Base-by-base conservation (phyloP, 2,329 filamentous ascomycete genomes). In the Ophiostoma sp. region DNA sequence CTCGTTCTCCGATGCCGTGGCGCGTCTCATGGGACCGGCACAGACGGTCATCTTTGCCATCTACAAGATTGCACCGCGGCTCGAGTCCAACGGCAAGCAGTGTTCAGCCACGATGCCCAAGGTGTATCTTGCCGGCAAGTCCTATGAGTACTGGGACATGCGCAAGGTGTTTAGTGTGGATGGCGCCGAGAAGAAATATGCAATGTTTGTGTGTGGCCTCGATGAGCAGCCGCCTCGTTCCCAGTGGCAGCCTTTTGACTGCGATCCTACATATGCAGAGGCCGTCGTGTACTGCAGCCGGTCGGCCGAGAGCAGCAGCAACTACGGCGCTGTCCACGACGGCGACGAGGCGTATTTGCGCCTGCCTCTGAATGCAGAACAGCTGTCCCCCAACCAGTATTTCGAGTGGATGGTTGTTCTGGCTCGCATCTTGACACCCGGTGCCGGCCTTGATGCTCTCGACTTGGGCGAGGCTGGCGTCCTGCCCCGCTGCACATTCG, bases 361-460 rank as follows among this genome's bases (percentile, higher is more conserved):
- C 13, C 13, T 71, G 33, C 70, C 65, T 8, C 7, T 7, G 17
- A 65, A 65, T 23, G 35, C 57, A 15, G 70, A 62, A 13, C 23
- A 54, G 11, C 67, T 72, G 17, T 10, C 39, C 2, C 17, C 62
- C 44, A 70, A 72, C 65, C 66, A 71, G n/a, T 72, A 71, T 41
- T 13, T 31, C 4, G 41, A 17, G 11, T 71, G 66, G 69, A 31
- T 71, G 48, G 27, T 69, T 15, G 35, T 68, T 13, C 65, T 68
- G 20, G 71, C 70, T 3, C 72, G 72, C 67, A 72, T 73, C 48
- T 62, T 73, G 44, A 70, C 69, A 2, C 72, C 72, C 2, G 72
- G 72, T 20, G 70, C 72, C 1, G 72, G 72, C 62, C 69, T 66
- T 4, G 33, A 62, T 11, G 35, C 62, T 7, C 57, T 66, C 13